Evolutionary conservation across 176 grass and related monocot genomes (phyloP), one percentile per base, ranked within the genome.

Genomic region (Zoysia pacifica): DNA sequence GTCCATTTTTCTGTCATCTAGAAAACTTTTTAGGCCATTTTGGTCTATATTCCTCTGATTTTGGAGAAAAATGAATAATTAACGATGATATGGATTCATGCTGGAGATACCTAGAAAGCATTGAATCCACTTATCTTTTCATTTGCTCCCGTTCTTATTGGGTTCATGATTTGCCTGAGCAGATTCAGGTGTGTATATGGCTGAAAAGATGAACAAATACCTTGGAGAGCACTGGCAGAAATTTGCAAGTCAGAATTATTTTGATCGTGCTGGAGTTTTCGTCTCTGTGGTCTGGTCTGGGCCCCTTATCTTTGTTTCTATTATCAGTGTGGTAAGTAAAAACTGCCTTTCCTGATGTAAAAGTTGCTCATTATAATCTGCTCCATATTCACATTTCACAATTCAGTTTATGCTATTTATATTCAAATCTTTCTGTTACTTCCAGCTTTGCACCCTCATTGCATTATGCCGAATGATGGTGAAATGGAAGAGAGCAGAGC

Each of bases 401-500:
- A 7, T 59, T 81, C 16, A 84, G 35, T 42, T 75, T 51, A 62
- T 56, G 15, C 20, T 55, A 37, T 16, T 74, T 76, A 76, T 18
- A n/a, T 56, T 52, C 12, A 48, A 53, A 9, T 62, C 8, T 67
- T 61, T 74, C 8, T 51, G 51, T 7, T 50, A 14, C n/a, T 76
- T 72, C 64, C 83, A 94, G 92, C 84, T 94, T 72, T 84, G 71
- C 69, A 84, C 77, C 19, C 89, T 94, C 69, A 79, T 94, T 37
- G 70, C 86, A 63, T 77, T 94, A 58, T 91, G 92, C 60, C 63
- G 63, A 11, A 53, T 91, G 40, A 91, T 91, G 65, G 86, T 94
- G 49, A 91, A 94, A 82, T 94, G 86, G 89, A 94, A 94, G 78
- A 94, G 65, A 68, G 88, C 83, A 39, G 92, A 94, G 72, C 86